Conservation (phyloP, 176 grass and related monocot genomes). For the bread wheat (Triticum aestivum) region DNA sequence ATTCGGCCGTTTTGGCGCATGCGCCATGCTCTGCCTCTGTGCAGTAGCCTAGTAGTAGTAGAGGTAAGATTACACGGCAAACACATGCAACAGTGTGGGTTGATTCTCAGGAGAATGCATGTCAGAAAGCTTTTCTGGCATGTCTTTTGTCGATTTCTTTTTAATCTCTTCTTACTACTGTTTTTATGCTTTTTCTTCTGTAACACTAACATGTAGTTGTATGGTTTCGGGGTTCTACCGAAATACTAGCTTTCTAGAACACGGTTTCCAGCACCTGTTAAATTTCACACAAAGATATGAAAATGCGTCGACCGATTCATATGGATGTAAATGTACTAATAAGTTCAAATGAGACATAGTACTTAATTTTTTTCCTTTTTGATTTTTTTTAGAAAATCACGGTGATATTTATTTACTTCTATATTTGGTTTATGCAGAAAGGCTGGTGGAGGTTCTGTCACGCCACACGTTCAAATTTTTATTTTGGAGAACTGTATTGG, state of each 20-base stretch:
- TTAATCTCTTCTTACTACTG: not conserved
- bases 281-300: not conserved
- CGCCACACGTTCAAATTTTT: constrained; percentile 61
- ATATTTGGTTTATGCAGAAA: constrained; percentile 50
- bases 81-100: not conserved
- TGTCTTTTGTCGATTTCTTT: not conserved
- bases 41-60: not conserved
- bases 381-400: not conserved
- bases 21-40: not conserved
- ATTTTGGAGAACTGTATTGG: constrained; percentile 54
- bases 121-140: not conserved
- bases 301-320: not conserved
- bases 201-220: not conserved
- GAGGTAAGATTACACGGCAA: not conserved
- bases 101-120: not conserved
- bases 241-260: not conserved
- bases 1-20: not conserved
- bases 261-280: not conserved
- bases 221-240: not conserved
- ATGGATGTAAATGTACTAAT: not conserved
- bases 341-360: not conserved
- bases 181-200: not conserved
- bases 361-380: not conserved
- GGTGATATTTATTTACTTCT: not conserved
- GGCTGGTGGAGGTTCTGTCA: constrained; percentile 75